Percentiles rank a stretch among this genome's conserved stretches.
Evolutionary conservation across 2,329 filamentous ascomycete genomes (phyloP).

Genomic region (Sporothrix pseudoabietina): DNA sequence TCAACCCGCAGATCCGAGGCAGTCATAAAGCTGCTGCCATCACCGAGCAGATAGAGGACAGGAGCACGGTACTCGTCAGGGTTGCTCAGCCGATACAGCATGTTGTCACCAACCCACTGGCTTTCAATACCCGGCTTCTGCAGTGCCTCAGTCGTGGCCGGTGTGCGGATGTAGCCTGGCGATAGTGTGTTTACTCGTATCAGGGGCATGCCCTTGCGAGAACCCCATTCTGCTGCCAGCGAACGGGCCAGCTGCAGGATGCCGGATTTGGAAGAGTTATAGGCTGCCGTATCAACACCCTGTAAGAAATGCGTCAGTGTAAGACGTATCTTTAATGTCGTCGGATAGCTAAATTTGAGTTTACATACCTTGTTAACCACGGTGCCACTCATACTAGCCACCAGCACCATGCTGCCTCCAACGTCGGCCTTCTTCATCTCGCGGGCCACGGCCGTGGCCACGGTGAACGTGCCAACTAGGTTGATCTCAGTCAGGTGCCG

Average conservation of each 20-base stretch:
- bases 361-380: too few species aligned
- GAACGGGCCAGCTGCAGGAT: slow-evolving; percentile 70
- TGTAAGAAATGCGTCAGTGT: too few species aligned
- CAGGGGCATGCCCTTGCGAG: slow-evolving; percentile 42
- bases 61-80: slow-evolving; percentile 9
- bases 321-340: too few species aligned
- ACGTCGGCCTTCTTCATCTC: slow-evolving; percentile 48
- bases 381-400: slow-evolving; percentile 49
- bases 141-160: neutral
- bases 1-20: slow-evolving; percentile 12
- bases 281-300: slow-evolving; percentile 64
- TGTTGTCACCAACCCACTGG: slow-evolving; percentile 1
- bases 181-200: slow-evolving; percentile 59
- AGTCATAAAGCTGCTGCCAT: slow-evolving; percentile 4
- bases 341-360: too few species aligned
- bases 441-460: slow-evolving; percentile 63
- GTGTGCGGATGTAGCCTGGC: slow-evolving; percentile 52
- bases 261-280: slow-evolving; percentile 68
- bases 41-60: neutral
- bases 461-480: slow-evolving; percentile 70
- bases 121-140: neutral
- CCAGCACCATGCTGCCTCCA: slow-evolving; percentile 43
- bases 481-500: slow-evolving; percentile 70
- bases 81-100: neutral
- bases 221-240: slow-evolving; percentile 58